Evolutionary conservation across 176 grass and related monocot species (phyloP).

Genomic region (Avena atlantica): DNA sequence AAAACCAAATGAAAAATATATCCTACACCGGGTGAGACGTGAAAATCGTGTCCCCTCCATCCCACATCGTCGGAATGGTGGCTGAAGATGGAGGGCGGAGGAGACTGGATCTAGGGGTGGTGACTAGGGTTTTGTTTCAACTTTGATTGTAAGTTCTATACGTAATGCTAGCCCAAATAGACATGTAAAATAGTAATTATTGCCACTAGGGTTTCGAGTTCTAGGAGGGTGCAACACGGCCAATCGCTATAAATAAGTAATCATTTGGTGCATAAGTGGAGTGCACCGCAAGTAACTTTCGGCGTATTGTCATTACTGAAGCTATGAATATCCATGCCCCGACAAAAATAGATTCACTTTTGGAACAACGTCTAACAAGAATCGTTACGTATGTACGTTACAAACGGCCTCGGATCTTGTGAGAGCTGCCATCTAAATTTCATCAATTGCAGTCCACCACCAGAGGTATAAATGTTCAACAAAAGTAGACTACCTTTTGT

Average conservation of each 20-base stretch:
- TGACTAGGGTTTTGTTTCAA: too few relatives aligned
- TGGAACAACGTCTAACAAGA: neutral
- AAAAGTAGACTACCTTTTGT: neutral
- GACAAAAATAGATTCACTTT: neutral
- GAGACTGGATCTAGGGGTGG: too few relatives aligned
- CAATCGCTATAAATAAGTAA: neutral
- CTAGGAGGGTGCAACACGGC: neutral
- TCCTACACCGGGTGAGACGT: too few relatives aligned
- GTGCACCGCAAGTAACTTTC: neutral
- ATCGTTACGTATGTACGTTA: neutral
- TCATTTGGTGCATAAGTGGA: neutral
- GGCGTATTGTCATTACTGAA: too few relatives aligned
- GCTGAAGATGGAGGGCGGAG: too few relatives aligned
- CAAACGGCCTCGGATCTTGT: neutral
- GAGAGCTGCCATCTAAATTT: neutral
- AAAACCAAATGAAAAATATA: too few relatives aligned
- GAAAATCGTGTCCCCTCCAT: too few relatives aligned
- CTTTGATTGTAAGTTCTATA: too few relatives aligned
- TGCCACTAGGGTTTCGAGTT: neutral
- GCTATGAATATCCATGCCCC: neutral
- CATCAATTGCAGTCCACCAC: neutral
- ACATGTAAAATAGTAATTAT: neutral
- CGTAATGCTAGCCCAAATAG: too few relatives aligned
- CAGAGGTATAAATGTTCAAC: neutral
- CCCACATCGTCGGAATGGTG: too few relatives aligned